Evolutionary conservation across 345 rosid genomes (phyloP).

Genomic region (Brassica incana): DNA sequence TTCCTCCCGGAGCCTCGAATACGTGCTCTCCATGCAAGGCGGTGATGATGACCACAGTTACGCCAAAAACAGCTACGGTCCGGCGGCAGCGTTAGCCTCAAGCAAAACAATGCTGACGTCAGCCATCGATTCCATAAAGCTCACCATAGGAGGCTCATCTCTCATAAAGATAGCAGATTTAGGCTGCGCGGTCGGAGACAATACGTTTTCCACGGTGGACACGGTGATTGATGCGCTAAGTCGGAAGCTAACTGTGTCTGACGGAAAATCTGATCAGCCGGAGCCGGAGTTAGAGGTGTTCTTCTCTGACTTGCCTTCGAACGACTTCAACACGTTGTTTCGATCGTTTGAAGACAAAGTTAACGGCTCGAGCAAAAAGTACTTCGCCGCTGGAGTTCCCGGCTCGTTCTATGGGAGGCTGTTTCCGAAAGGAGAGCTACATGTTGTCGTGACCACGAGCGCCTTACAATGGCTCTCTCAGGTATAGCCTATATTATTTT

Average conservation of each 20-base stretch:
- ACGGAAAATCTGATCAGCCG: background rate
- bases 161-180: constrained; percentile 47
- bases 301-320: constrained; percentile 53
- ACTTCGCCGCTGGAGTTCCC: constrained; percentile 53
- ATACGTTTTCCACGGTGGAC: constrained; percentile 42
- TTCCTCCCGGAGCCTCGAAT: constrained; percentile 37
- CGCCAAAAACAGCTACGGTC: constrained; percentile 50
- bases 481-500: background rate
- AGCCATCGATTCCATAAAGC: constrained; percentile 45
- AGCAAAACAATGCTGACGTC: constrained; percentile 49
- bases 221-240: constrained; percentile 44
- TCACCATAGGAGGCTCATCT: constrained; percentile 24
- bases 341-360: constrained; percentile 10
- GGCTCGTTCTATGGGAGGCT: constrained; percentile 56
- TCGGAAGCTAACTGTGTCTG: constrained; percentile 16
- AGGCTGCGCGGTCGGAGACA: constrained; percentile 57
- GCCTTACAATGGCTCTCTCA: constrained; percentile 66
- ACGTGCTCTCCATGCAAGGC: constrained; percentile 57
- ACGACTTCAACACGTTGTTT: constrained; percentile 56
- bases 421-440: constrained; percentile 51
- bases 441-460: constrained; percentile 54
- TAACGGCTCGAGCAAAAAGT: constrained; percentile 22
- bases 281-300: constrained; percentile 51
- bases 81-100: constrained; percentile 46
- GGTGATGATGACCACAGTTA: constrained; percentile 54